A percentile compares a stretch with the other conserved stretches of the same genome.
phyloP scores from a whole-genome alignment of 2,329 filamentous ascomycete genomes.

The Fusarium graminum region DNA sequence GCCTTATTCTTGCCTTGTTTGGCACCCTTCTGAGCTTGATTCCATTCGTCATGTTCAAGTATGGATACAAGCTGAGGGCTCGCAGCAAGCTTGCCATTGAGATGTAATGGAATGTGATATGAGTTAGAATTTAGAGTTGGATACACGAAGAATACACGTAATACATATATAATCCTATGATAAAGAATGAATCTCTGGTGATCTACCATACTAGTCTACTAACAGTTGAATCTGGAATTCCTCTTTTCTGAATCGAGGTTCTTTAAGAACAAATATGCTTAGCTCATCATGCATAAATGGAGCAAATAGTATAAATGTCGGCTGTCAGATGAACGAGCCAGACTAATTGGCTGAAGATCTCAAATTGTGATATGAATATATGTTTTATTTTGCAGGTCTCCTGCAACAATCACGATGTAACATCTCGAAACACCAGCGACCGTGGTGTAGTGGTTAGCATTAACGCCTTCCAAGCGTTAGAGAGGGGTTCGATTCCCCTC shows the following conservation, averaged over 20 bases:
- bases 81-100: conserved; percentile 42
- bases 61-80: conserved; percentile 37
- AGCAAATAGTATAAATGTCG: too few relatives aligned
- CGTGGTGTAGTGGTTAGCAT: conserved; percentile 40
- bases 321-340: too few relatives aligned
- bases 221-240: too few relatives aligned
- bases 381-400: rapidly evolving
- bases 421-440: conserved; percentile 11
- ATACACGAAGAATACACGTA: conserved; percentile 4
- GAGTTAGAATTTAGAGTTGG: background rate
- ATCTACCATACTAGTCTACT: background rate
- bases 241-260: too few relatives aligned
- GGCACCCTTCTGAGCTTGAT: conserved; percentile 39
- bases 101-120: conserved; percentile 15
- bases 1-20: conserved; percentile 39
- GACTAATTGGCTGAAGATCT: too few relatives aligned
- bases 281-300: too few relatives aligned
- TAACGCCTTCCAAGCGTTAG: conserved; percentile 40
- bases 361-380: conserved; percentile 3
- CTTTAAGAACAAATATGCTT: too few relatives aligned
- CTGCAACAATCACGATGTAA: conserved; percentile 4
- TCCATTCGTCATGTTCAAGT: conserved; percentile 44
- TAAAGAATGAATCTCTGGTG: background rate
- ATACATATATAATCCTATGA: background rate
- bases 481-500: conserved; percentile 39